Evolutionary conservation across 202 grass and related monocot species (phyloP), one percentile per base, ranked within the genome.

Genomic region (Brachypodium distachyon): DNA sequence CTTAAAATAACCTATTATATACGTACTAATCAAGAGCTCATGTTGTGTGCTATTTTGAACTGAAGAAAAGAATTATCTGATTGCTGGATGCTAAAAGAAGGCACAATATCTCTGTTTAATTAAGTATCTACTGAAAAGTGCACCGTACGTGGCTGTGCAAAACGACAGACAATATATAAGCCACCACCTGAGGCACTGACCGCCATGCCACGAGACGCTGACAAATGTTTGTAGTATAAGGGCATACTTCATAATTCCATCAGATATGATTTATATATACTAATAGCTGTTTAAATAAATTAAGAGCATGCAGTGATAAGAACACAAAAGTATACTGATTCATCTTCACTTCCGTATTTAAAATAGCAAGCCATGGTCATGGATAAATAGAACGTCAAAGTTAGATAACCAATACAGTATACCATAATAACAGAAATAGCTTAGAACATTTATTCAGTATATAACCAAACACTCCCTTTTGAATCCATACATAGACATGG

Each of bases 1-100:
- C 53, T 74, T 68, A 32, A 31, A 47, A 36, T 7, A 32, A 9
- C 33, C 6, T 79, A 67, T 74, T 79, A 53, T 69, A 27, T 61
- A 73, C 42, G 34, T 61, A 73, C 42, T 74, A 48, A 67, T 74
- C 29, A 70, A 62, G 22, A 43, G 7, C 32, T 62, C 23, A 18
- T 62, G 54, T 48, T 83, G 48, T 50, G 49, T 56, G 44, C 60
- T 67, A 66, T 42, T 77, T 54, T 53, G 17, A 74, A 65, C 25
- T 62, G 12, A 28, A 25, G 38, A 62, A 19, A 46, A 10, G 43
- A 73, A 64, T 67, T 44, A 38, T 80, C 22, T 70, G 26, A 55
- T 48, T 28, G 40, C 9, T 47, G 70, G 21, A 54, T 80, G 52
- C 52, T 40, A 16, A 14, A 34, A 59, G 7, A 67, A 17, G 10